Conservation (phyloP, 768 basidiomycete genomes). For the Mycena vitilis region DNA sequence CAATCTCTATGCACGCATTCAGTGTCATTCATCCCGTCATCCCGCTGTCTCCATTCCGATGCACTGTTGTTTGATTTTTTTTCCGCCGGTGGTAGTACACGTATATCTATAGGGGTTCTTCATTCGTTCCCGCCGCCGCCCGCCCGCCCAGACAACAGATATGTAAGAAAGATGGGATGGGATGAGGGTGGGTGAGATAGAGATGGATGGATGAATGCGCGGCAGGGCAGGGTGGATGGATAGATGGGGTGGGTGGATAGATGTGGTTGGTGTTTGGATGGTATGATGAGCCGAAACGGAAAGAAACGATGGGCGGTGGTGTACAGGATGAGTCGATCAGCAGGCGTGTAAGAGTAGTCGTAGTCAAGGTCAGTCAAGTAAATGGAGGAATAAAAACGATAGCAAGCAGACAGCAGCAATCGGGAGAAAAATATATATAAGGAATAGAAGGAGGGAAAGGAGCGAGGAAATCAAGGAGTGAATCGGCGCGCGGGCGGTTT, state of each 20-base stretch:
- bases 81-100: conserved; percentile 26
- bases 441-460: background rate
- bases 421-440: background rate
- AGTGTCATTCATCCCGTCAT: background rate
- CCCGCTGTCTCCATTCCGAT: background rate
- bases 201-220: background rate
- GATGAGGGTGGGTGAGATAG: background rate
- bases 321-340: conserved; percentile 22
- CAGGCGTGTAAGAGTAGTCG: conserved; percentile 12
- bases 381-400: conserved; percentile 24
- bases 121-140: conserved; percentile 13
- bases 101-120: conserved; percentile 22
- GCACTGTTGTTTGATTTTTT: conserved; percentile 1
- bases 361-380: background rate
- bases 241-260: background rate
- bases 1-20: no score
- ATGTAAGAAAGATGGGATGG: conserved; percentile 7
- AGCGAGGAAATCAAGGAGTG: background rate
- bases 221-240: no score
- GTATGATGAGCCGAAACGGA: background rate
- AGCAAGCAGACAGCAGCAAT: background rate
- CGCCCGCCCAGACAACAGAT: background rate
- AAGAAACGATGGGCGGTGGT: conserved; percentile 18
- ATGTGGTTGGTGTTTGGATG: conserved; percentile 4
- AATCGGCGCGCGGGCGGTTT: background rate